Evolutionary conservation across 2,329 filamentous ascomycete species (phyloP).

Genomic region (Ophiostoma pallidulum): DNA sequence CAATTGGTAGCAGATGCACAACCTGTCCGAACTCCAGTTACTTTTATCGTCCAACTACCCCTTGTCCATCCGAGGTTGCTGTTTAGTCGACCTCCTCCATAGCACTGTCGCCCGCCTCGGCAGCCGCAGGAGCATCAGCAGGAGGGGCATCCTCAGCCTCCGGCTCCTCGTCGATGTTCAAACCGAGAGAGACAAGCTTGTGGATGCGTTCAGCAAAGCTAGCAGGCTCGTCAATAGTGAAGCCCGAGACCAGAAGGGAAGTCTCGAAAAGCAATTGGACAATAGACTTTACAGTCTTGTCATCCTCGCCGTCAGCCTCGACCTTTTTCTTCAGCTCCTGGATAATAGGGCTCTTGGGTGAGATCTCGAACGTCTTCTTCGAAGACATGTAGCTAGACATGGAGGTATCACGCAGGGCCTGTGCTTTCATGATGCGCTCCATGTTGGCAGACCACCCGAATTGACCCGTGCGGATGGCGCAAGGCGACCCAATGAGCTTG

Average conservation of each 20-base stretch:
- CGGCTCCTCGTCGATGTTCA: slow-evolving; percentile 93
- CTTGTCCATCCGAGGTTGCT: slow-evolving; percentile 20
- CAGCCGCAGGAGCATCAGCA: slow-evolving; percentile 47
- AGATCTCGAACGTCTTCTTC: slow-evolving; percentile 99
- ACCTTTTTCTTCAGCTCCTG: slow-evolving; percentile 99
- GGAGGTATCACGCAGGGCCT: slow-evolving; percentile 98
- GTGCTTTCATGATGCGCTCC: slow-evolving; percentile 99
- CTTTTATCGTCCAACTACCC: slow-evolving; percentile 30
- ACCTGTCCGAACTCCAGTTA: slow-evolving; percentile 29
- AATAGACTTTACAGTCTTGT: slow-evolving; percentile 98
- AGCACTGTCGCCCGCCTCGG: slow-evolving; percentile 72
- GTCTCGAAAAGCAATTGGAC: slow-evolving; percentile 98
- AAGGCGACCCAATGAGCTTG: slow-evolving; percentile 91
- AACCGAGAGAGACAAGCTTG: slow-evolving; percentile 95
- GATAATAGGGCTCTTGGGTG: slow-evolving; percentile 95
- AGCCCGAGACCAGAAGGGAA: slow-evolving; percentile 93
- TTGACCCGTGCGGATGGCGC: slow-evolving; percentile 98
- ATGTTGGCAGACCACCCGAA: slow-evolving; percentile 99
- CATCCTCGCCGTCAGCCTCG: slow-evolving; percentile 92
- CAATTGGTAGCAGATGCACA: slow-evolving; percentile 13
- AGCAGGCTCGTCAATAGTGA: slow-evolving; percentile 98
- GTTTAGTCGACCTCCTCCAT: slow-evolving; percentile 99
- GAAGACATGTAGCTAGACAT: slow-evolving; percentile 99
- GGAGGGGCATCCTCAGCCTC: slow-evolving; percentile 56
- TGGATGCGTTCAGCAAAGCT: slow-evolving; percentile 98